phyloP scores from a whole-genome alignment of 1,139 yeast genomes.

The Candida pseudoviswanathii region DNA sequence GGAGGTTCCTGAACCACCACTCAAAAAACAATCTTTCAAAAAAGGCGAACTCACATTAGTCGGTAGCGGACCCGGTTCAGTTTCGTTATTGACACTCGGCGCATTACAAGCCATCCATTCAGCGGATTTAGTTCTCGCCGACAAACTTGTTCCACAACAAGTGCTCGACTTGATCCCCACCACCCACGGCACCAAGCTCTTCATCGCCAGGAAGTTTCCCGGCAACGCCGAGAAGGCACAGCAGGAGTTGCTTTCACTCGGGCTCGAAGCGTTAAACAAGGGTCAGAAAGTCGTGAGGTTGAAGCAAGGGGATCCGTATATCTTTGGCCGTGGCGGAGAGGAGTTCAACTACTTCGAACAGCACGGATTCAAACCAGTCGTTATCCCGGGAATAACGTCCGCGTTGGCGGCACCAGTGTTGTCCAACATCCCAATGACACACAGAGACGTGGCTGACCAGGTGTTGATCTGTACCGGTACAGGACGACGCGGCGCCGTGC shows the following conservation, averaged over 20 bases:
- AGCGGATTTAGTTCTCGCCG: conserved; percentile 87
- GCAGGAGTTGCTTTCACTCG: conserved; percentile 72
- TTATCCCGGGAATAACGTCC: conserved; percentile 87
- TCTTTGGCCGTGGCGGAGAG: conserved; percentile 97
- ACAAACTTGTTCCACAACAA: conserved; percentile 88
- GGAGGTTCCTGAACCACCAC: conserved; percentile 2
- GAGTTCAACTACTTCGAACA: conserved; percentile 69
- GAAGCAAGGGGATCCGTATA: conserved; percentile 97
- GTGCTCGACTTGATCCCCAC: conserved; percentile 81
- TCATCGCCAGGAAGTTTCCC: conserved; percentile 92
- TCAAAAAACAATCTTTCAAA: neutral
- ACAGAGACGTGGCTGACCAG: conserved; percentile 90
- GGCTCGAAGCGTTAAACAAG: conserved; percentile 59
- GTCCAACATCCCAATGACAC: conserved; percentile 87
- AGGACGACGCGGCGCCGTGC: conserved; percentile 84
- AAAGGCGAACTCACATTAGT: conserved; percentile 72
- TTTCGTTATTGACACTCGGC: conserved; percentile 78
- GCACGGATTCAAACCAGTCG: conserved; percentile 71
- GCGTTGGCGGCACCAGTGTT: conserved; percentile 90
- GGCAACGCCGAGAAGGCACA: conserved; percentile 97
- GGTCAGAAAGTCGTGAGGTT: conserved; percentile 85
- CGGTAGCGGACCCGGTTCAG: conserved; percentile 95
- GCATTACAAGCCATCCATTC: conserved; percentile 79
- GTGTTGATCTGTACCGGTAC: conserved; percentile 94
- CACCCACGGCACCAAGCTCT: conserved; percentile 58